Evolutionary conservation across 2,329 filamentous ascomycete species (phyloP), one percentile per base, ranked within the genome.

Genomic region (Penicillium occitanis): DNA sequence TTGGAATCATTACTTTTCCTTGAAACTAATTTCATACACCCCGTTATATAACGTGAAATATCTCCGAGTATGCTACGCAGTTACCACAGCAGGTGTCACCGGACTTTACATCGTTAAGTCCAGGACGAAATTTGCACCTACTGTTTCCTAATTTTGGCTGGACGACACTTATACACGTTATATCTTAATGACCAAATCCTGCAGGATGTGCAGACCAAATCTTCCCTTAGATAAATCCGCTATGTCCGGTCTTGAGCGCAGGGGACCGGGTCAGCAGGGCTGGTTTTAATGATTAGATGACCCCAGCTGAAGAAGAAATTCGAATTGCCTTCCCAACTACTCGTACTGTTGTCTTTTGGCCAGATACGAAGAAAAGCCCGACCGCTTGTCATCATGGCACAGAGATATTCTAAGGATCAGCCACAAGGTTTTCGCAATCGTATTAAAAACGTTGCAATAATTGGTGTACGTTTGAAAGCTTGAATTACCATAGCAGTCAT

Each of bases 391-490:
- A 59, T 25, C 46, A 66, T 66, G 64, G 14, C 50, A 3, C 48
- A 42, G 7, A 14, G 11, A 22, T 66, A 63, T 28, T n/a, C 17
- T 35, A 60, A 46, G 44, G 51, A 66, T 28, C 51, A 66, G 28
- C 51, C 65, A 17, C 10, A n/a, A 25, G 51, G 42, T 10, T 63
- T 63, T 37, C 13, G 7, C 19, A 66, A 66, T 17, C 17, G 25
- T 11, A 28, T 66, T 35, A 14, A 55, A 17, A 58, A 25, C 3
- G 33, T 66, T 17, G 65, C 65, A 30, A 17, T 66, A 7, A 42
- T 66, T 14, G 65, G 65, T 2, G 65, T 66, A 28, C 5, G 64
- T 63, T 5, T 19, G 3, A 25, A 35, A 46, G 13, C 28, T 17
- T 44, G 14, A 48, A 33, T 17, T n/a, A 22, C 58, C 14, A 37